phyloP scores from a whole-genome alignment of 2,329 filamentous ascomycete species.

The Penicillium sp. region DNA sequence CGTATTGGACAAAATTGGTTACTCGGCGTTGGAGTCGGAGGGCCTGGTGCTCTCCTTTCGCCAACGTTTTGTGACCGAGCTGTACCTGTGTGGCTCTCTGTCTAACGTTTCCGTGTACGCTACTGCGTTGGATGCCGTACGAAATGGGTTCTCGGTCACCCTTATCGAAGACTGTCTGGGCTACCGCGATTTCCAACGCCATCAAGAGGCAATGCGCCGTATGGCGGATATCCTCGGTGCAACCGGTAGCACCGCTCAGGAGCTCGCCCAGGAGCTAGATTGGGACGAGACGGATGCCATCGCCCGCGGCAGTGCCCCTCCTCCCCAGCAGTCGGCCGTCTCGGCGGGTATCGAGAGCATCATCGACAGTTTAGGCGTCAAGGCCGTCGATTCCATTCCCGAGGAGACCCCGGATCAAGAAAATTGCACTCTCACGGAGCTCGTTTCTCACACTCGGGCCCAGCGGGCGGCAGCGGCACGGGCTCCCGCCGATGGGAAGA shows the following conservation, averaged over 20 bases:
- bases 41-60: slow-evolving; percentile 72
- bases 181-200: slow-evolving; percentile 67
- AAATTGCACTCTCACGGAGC: slow-evolving; percentile 12
- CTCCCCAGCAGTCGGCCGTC: slow-evolving; percentile 15
- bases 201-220: slow-evolving; percentile 66
- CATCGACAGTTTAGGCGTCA: slow-evolving; percentile 36
- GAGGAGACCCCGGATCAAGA: slow-evolving; percentile 10
- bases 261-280: slow-evolving; percentile 55
- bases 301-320: slow-evolving; percentile 21
- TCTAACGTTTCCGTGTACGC: slow-evolving; percentile 88
- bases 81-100: slow-evolving; percentile 84
- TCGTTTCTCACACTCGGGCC: slow-evolving; percentile 16
- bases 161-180: slow-evolving; percentile 87
- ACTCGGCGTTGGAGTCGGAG: slow-evolving; percentile 80
- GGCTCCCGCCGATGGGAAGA: slow-evolving; percentile 14
- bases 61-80: slow-evolving; percentile 81
- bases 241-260: slow-evolving; percentile 58
- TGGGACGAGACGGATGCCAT: slow-evolving; percentile 43
- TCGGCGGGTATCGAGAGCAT: slow-evolving; percentile 36
- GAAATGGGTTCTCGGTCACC: slow-evolving; percentile 83
- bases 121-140: slow-evolving; percentile 84
- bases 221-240: slow-evolving; percentile 75
- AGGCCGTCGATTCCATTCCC: slow-evolving; percentile 10
- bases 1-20: slow-evolving; percentile 68
- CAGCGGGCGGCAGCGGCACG: slow-evolving; percentile 9